phyloP scores from a whole-genome alignment of 2,329 filamentous ascomycete genomes.

The Pseudogymnoascus sp. region DNA sequence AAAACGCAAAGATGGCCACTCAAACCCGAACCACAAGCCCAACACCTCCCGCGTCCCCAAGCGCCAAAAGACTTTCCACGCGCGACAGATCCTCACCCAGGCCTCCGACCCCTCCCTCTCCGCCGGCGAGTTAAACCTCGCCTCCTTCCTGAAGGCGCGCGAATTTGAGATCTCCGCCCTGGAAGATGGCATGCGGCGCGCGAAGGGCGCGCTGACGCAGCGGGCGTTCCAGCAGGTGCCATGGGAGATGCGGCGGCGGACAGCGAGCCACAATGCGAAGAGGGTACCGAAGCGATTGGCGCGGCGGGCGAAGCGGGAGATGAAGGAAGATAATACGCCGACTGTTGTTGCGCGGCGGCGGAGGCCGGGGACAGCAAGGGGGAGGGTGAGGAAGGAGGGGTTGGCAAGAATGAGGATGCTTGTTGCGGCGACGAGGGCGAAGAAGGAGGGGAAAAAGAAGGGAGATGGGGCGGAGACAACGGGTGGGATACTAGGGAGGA shows the following conservation, averaged over 20 bases:
- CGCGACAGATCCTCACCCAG: conserved; percentile 38
- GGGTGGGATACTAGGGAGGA: conserved; percentile 30
- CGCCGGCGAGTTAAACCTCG: conserved; percentile 76
- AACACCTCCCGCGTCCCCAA: conserved; percentile 26
- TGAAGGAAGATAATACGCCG: conserved; percentile 86
- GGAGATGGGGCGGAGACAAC: conserved; percentile 21
- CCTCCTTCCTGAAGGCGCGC: conserved; percentile 73
- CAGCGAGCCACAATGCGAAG: conserved; percentile 92
- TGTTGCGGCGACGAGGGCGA: conserved; percentile 45
- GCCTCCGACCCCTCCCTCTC: conserved; percentile 33
- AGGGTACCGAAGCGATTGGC: conserved; percentile 73
- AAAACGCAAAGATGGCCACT: background rate
- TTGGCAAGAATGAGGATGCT: conserved; percentile 62
- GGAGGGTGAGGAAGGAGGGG: conserved; percentile 62
- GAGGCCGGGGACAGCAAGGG: conserved; percentile 50
- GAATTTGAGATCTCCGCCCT: conserved; percentile 85
- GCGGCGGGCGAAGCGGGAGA: conserved; percentile 60
- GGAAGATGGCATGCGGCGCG: conserved; percentile 70
- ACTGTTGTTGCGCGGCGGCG: conserved; percentile 58
- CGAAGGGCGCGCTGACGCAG: conserved; percentile 52
- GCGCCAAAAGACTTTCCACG: conserved; percentile 33
- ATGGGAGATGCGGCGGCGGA: conserved; percentile 71
- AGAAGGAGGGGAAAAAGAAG: conserved; percentile 27
- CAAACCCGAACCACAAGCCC: background rate
- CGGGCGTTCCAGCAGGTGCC: conserved; percentile 90